Percentiles rank a stretch among this genome's conserved stretches.
Conservation (phyloP, 2,329 filamentous ascomycete genomes). For the Cryphonectria carpinicola region DNA sequence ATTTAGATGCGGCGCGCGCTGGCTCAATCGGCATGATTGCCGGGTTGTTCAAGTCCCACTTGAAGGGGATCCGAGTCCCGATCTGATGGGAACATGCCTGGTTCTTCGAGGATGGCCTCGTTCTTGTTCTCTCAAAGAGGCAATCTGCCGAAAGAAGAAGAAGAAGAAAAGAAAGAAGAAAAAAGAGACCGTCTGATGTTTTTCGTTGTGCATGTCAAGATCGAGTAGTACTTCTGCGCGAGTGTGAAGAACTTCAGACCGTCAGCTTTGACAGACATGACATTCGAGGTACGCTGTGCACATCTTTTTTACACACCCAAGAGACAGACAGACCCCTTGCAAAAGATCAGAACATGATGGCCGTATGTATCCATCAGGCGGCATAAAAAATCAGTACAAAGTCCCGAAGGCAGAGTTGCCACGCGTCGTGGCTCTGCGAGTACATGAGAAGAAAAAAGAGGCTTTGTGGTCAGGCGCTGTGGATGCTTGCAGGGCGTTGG, state of each 20-base stretch:
- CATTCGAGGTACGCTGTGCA: neutral
- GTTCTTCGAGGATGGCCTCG: neutral
- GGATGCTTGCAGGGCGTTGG: neutral
- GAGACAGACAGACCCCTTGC: too few relatives aligned
- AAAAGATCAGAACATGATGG: neutral
- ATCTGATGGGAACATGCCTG: neutral
- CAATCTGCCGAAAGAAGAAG: neutral
- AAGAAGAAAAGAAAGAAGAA: too few relatives aligned
- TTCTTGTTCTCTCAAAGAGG: neutral
- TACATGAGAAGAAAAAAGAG: neutral
- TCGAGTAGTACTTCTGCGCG: neutral
- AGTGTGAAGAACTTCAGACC: neutral
- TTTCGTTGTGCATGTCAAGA: neutral
- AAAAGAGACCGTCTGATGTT: neutral
- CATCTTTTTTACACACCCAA: too few relatives aligned
- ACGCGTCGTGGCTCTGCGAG: neutral
- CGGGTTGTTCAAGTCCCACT: neutral
- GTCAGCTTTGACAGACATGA: too few relatives aligned
- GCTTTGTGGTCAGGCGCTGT: neutral
- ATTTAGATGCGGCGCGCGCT: slow-evolving; percentile 12
- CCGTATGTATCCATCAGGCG: neutral
- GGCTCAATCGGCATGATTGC: neutral
- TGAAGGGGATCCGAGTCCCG: neutral
- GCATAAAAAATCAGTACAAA: neutral
- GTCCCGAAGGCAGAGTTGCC: neutral